A percentile compares a stretch with the other conserved stretches of the same genome.
phyloP scores from a whole-genome alignment of 345 rosid species.

The Eucalyptus coolabah region DNA sequence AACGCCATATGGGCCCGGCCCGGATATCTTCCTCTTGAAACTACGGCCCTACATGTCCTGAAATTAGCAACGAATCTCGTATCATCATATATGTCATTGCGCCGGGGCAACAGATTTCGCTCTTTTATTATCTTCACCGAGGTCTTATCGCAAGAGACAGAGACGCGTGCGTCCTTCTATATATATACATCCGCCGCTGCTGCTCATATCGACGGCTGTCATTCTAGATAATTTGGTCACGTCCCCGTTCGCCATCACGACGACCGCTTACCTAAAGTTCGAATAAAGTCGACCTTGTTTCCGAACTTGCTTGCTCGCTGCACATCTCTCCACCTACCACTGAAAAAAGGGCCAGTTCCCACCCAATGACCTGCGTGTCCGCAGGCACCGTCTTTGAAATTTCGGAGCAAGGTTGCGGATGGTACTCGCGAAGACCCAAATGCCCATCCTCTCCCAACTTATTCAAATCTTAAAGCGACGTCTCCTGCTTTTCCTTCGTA shows the following conservation, averaged over 20 bases:
- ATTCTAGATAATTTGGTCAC: background rate
- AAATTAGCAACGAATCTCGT: background rate
- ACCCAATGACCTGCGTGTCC: background rate
- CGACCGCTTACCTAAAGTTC: background rate
- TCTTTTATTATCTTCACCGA: background rate
- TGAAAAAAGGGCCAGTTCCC: background rate
- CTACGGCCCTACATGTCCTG: background rate
- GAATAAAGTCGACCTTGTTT: background rate
- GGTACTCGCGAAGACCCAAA: background rate
- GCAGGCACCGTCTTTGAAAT: background rate
- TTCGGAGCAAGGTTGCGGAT: background rate
- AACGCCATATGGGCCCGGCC: background rate
- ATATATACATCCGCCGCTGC: background rate
- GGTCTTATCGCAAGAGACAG: background rate
- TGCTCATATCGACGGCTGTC: background rate
- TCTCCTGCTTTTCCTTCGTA: background rate
- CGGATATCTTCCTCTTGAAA: background rate
- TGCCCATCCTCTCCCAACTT: background rate
- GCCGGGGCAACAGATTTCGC: background rate
- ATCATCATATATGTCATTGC: background rate
- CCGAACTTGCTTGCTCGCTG: background rate
- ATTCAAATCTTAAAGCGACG: background rate
- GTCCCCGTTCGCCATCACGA: background rate
- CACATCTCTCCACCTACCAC: background rate
- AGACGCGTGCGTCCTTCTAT: background rate